Conservation (phyloP, 2,329 filamentous ascomycete genomes). For the Calonectria naviculata region DNA sequence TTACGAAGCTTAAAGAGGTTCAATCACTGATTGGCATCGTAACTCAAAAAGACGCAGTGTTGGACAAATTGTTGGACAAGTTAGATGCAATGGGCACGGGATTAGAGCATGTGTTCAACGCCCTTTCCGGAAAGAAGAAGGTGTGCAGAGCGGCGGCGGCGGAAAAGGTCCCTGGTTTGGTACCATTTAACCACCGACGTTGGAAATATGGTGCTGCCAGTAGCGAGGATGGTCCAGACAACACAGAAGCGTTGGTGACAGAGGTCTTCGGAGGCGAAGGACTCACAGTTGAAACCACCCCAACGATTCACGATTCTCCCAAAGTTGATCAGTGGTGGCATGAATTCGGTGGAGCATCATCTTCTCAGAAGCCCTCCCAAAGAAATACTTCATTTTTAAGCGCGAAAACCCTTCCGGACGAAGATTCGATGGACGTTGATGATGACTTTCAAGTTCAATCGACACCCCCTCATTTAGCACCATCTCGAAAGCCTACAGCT, state of each 20-base stretch:
- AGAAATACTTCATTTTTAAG: slow-evolving; percentile 16
- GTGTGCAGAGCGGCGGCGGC: slow-evolving; percentile 56
- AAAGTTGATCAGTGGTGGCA: slow-evolving; percentile 63
- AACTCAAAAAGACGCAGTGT: slow-evolving; percentile 62
- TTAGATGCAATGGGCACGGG: slow-evolving; percentile 62
- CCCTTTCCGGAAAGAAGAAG: slow-evolving; percentile 60
- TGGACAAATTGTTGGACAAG: slow-evolving; percentile 64
- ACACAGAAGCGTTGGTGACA: slow-evolving; percentile 51
- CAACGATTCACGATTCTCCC: slow-evolving; percentile 46
- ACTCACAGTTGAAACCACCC: slow-evolving; percentile 42
- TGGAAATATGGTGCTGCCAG: slow-evolving; percentile 50
- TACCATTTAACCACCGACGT: slow-evolving; percentile 54
- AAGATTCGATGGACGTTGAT: slow-evolving; percentile 34
- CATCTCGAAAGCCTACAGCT: slow-evolving; percentile 36
- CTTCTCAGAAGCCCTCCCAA: slow-evolving; percentile 32
- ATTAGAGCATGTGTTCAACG: slow-evolving; percentile 64
- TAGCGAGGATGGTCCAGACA: slow-evolving; percentile 39
- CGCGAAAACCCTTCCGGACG: slow-evolving; percentile 21
- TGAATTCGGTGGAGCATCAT: slow-evolving; percentile 48
- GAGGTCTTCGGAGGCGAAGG: slow-evolving; percentile 53
- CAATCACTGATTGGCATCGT: slow-evolving; percentile 56
- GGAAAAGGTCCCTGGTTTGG: slow-evolving; percentile 63
- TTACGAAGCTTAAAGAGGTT: slow-evolving; percentile 52
- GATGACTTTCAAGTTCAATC: slow-evolving; percentile 62
- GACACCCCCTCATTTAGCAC: slow-evolving; percentile 54